Evolutionary conservation across 306 rosid genomes (phyloP).

Genomic region (Leucaena leucocephala): DNA sequence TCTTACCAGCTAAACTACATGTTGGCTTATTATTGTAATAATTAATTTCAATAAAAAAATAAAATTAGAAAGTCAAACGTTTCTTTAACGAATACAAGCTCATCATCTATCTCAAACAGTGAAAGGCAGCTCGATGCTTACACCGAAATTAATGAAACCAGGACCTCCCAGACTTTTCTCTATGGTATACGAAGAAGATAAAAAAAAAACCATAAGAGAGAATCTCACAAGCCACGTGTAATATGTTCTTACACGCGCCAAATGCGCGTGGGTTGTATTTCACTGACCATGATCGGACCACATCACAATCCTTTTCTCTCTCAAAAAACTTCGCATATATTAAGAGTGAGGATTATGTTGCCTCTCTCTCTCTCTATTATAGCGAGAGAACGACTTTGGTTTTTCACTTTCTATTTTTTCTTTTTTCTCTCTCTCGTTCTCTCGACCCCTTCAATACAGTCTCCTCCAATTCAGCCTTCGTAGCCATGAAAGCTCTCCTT

Average conservation of each 20-base stretch:
- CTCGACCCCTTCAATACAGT: constrained; percentile 28
- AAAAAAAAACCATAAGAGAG: neutral
- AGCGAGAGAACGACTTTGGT: constrained; percentile 55
- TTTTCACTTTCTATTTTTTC: constrained; percentile 26
- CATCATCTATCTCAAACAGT: neutral
- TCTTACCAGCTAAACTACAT: too few relatives aligned
- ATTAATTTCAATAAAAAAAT: too few relatives aligned
- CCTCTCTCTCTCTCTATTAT: constrained; percentile 36
- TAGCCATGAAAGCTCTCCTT: constrained; percentile 64
- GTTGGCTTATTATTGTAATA: too few relatives aligned
- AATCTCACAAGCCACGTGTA: constrained; percentile 60
- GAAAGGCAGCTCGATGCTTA: neutral
- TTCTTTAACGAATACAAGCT: too few relatives aligned
- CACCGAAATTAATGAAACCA: constrained; percentile 29
- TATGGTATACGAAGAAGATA: neutral
- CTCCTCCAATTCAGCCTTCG: constrained; percentile 57
- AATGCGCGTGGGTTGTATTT: constrained; percentile 37
- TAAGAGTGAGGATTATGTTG: neutral
- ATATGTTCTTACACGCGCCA: constrained; percentile 23
- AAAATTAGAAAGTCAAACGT: too few relatives aligned
- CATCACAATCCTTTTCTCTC: constrained; percentile 39
- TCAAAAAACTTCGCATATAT: constrained; percentile 20
- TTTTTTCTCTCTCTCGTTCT: constrained; percentile 25
- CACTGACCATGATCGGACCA: constrained; percentile 41
- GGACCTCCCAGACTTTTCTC: constrained; percentile 28